Percentiles rank a stretch among this genome's conserved stretches.
These are phyloP conservation scores for Apiospora malaysiana DNA, from an alignment of 2,329 filamentous ascomycete species.

Conservation along the genomic window DNA sequence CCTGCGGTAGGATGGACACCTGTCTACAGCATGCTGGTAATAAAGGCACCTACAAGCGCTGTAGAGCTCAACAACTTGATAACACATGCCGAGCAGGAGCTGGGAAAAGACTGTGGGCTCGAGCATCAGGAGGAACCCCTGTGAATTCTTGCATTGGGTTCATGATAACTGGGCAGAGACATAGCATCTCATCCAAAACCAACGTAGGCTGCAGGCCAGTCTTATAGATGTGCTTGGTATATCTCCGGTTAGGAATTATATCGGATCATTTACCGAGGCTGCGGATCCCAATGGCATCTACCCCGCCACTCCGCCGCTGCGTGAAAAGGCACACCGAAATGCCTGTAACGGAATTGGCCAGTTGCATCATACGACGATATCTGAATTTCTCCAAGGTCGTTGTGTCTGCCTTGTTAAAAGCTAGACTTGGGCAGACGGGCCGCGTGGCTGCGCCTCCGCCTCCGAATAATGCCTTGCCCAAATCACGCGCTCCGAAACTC, in stretches of 20 bases:
- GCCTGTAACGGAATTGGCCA: not conserved
- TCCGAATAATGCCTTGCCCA: not conserved
- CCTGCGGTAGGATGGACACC: conserved; percentile 76
- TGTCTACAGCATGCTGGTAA: conserved; percentile 85
- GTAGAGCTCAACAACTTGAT: conserved; percentile 84
- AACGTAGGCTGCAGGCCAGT: not conserved
- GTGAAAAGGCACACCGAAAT: not conserved
- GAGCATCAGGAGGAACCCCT: not conserved
- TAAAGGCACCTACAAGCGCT: conserved; percentile 87
- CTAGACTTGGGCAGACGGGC: not conserved
- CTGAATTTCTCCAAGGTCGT: not conserved
- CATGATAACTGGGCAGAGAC: not conserved
- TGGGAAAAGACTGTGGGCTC: not conserved
- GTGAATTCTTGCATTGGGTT: not conserved
- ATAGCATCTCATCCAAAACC: not conserved
- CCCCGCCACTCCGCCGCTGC: not conserved
- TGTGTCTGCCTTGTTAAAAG: not conserved
- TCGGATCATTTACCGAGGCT: not conserved
- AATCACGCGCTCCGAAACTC: not conserved
- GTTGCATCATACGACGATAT: not conserved
- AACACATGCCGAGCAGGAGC: conserved; percentile 68
- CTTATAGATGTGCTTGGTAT: not conserved
- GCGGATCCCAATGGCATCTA: not conserved
- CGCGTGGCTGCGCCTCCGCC: not conserved
- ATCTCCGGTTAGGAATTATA: not conserved